phyloP scores from a whole-genome alignment of 768 basidiomycete species.

The Mycena rebaudengoi region DNA sequence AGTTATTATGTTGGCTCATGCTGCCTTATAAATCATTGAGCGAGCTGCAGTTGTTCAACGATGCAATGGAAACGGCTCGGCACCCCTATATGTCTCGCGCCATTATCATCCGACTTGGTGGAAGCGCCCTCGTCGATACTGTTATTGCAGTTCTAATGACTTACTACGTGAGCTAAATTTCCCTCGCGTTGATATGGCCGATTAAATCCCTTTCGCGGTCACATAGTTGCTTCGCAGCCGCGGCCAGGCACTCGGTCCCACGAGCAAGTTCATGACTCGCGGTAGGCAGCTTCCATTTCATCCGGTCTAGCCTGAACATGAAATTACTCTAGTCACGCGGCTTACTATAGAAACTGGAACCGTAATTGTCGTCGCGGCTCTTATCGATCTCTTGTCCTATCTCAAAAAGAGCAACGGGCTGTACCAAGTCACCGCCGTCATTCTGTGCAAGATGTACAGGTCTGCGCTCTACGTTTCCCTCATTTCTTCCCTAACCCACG shows the following conservation, averaged over 20 bases:
- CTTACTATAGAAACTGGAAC: slow-evolving; percentile 19
- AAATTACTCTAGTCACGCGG: slow-evolving; percentile 1
- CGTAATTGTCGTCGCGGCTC: slow-evolving; percentile 8
- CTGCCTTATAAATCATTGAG: not conserved
- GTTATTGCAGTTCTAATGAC: slow-evolving; percentile 22
- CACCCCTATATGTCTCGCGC: not conserved
- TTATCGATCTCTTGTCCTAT: slow-evolving; percentile 16
- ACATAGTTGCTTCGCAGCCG: slow-evolving; percentile 9
- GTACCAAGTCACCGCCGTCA: slow-evolving; percentile 15
- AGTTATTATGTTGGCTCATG: not conserved
- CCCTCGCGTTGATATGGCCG: too few relatives aligned
- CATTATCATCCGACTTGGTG: slow-evolving; percentile 9
- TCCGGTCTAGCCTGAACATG: not conserved
- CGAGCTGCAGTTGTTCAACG: not conserved
- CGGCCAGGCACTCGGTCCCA: not conserved
- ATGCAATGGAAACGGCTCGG: not conserved
- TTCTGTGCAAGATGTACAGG: slow-evolving; percentile 16
- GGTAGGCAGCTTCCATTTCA: not conserved
- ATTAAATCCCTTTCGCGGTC: not conserved
- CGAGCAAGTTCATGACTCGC: slow-evolving; percentile 12
- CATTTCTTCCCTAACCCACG: too few relatives aligned
- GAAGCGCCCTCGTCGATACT: slow-evolving; percentile 9
- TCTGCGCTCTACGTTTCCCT: too few relatives aligned
- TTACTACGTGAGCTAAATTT: slow-evolving; percentile 3
- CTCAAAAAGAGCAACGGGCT: slow-evolving; percentile 10